A percentile compares a stretch with the other conserved stretches of the same genome.
Evolutionary conservation across 1,139 yeast genomes (phyloP).

Genomic region (Hansenula lynferdii): DNA sequence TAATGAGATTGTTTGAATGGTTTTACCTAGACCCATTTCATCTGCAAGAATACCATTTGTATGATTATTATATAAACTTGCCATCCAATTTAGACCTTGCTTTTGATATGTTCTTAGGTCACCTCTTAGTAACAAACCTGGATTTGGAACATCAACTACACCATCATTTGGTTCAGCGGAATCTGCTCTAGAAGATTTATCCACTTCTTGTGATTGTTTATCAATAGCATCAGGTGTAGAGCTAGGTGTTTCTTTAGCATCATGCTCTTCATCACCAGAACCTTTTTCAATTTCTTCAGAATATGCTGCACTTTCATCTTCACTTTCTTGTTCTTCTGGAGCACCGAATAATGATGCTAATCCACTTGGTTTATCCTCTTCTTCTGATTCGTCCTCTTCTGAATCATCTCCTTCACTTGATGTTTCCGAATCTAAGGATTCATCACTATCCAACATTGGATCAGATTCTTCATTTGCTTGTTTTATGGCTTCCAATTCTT

Average conservation of each 20-base stretch:
- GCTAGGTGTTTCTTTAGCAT: conserved; percentile 16
- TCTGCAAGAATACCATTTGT: conserved; percentile 98
- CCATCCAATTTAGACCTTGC: conserved; percentile 96
- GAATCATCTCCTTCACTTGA: conserved; percentile 13
- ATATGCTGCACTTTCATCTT: conserved; percentile 16
- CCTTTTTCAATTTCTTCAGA: conserved; percentile 9
- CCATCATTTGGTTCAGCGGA: conserved; percentile 30
- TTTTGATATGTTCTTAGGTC: conserved; percentile 87
- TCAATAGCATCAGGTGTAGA: conserved; percentile 26
- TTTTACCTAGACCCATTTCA: conserved; percentile 98
- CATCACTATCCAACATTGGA: conserved; percentile 21
- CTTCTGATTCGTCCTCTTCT: conserved; percentile 10
- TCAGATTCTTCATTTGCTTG: conserved; percentile 19
- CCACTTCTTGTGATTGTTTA: conserved; percentile 10
- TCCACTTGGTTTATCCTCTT: conserved; percentile 15
- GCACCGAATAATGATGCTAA: conserved; percentile 23
- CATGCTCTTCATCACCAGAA: conserved; percentile 15
- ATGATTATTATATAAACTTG: conserved; percentile 84
- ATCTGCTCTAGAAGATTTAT: conserved; percentile 20
- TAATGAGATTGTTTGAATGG: conserved; percentile 91
- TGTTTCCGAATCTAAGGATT: conserved; percentile 22
- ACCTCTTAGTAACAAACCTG: conserved; percentile 71
- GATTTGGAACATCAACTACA: conserved; percentile 67
- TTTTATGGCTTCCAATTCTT: conserved; percentile 20
- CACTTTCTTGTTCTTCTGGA: conserved; percentile 16